Percentiles rank a stretch among this genome's conserved stretches.
Evolutionary conservation across 2,329 filamentous ascomycete genomes (phyloP).

Genomic region (Xylaria sp.): DNA sequence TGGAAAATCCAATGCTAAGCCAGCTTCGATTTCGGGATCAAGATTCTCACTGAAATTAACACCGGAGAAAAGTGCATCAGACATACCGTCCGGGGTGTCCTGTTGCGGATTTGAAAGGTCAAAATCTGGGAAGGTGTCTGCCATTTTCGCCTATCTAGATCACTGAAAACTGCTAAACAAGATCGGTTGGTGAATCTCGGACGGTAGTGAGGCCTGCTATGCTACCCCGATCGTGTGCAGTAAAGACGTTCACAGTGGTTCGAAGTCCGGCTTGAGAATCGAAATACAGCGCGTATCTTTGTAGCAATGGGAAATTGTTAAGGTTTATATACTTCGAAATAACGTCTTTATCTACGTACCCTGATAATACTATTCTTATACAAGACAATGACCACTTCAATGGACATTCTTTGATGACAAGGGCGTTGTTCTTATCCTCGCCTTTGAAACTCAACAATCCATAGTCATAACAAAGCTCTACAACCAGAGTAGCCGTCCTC

Average conservation of each 20-base stretch:
- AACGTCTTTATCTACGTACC: conserved; percentile 9
- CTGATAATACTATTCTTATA: conserved; percentile 6
- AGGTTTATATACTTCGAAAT: not conserved
- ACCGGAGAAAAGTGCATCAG: not conserved
- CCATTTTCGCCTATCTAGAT: conserved; percentile 10
- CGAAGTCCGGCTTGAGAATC: not conserved
- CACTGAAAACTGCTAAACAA: conserved; percentile 3
- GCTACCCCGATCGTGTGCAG: conserved; percentile 17
- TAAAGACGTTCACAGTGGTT: not conserved
- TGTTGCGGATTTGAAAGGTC: not conserved
- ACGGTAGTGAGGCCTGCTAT: conserved; percentile 20
- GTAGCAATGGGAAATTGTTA: not conserved
- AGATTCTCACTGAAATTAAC: conserved; percentile 13
- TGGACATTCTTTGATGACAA: conserved; percentile 11
- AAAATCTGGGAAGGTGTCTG: not conserved
- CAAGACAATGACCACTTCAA: not conserved
- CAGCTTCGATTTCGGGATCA: conserved; percentile 13
- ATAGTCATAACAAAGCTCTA: conserved; percentile 19
- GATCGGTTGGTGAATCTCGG: not conserved
- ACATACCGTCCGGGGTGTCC: not conserved
- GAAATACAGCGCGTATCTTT: not conserved
- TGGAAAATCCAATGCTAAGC: conserved; percentile 16
- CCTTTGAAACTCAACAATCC: not conserved
- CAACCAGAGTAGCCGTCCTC: not conserved
- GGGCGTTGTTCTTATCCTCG: conserved; percentile 1